A percentile compares a stretch with the other conserved stretches of the same genome.
Evolutionary conservation across 371 early-diverging fungal genomes (phyloP).

Genomic region (Choanephora cucurbitarum): DNA sequence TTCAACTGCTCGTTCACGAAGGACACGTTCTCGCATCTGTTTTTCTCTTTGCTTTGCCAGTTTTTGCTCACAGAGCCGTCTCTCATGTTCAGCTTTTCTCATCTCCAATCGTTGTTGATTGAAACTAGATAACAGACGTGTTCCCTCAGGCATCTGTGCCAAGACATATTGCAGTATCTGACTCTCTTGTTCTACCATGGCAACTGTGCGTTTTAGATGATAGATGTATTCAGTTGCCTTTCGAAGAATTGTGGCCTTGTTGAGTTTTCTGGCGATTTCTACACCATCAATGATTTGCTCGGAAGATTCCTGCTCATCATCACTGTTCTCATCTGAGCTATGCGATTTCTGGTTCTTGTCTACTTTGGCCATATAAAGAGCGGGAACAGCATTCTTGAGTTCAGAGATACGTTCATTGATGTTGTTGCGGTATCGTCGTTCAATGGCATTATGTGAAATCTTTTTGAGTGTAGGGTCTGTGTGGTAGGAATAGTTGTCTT

Average conservation of each 20-base stretch:
- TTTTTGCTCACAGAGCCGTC: constrained; percentile 11
- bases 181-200: constrained; percentile 46
- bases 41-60: constrained; percentile 6
- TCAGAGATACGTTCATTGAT: constrained; percentile 88
- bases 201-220: constrained; percentile 58
- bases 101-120: constrained; percentile 16
- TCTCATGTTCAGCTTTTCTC: constrained; percentile 8
- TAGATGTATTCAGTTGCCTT: constrained; percentile 84
- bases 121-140: constrained; percentile 23
- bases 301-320: neutral
- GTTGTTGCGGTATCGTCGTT: constrained; percentile 87
- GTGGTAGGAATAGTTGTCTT: no score
- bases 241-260: constrained; percentile 82
- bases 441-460: constrained; percentile 88
- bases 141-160: constrained; percentile 47
- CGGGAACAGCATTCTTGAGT: constrained; percentile 78
- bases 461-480: constrained; percentile 52
- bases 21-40: constrained; percentile 7
- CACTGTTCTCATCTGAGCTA: constrained; percentile 2
- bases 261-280: constrained; percentile 66
- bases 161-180: constrained; percentile 40
- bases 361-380: constrained; percentile 55
- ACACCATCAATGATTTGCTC: constrained; percentile 58
- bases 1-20: constrained; percentile 22
- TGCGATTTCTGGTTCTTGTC: neutral